These are phyloP conservation scores for Litsea cubeba DNA, from an alignment of 164 flowering plant genomes.

Conservation along the genomic window DNA sequence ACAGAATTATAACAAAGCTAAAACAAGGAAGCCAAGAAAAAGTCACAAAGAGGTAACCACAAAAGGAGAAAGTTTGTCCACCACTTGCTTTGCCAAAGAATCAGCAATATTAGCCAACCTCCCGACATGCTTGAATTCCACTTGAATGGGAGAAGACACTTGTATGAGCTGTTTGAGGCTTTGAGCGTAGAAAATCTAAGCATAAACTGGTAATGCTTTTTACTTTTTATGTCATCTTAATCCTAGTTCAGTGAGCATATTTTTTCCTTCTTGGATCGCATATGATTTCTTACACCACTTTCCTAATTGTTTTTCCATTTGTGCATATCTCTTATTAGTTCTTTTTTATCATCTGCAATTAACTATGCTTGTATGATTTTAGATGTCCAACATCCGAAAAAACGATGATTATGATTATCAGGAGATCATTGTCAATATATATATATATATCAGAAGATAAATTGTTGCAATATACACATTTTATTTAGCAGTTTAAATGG, in stretches of 20 bases:
- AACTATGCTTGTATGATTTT: neutral
- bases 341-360: neutral
- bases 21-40: too few relatives aligned
- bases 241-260: neutral
- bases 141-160: too few relatives aligned
- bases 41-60: too few relatives aligned
- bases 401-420: neutral
- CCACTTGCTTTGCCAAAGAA: too few relatives aligned
- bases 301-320: neutral
- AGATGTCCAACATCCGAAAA: too few relatives aligned
- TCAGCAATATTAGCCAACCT: too few relatives aligned
- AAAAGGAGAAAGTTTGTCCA: too few relatives aligned
- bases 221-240: neutral
- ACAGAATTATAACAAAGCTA: too few relatives aligned
- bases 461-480: neutral
- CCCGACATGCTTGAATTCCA: too few relatives aligned
- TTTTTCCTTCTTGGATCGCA: neutral
- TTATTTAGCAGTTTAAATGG: neutral
- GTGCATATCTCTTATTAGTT: neutral
- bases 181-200: neutral
- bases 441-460: neutral
- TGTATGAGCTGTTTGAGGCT: too few relatives aligned
- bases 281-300: neutral
- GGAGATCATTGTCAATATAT: neutral
- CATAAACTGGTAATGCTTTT: neutral